A percentile compares a stretch with the other conserved stretches of the same genome.
phyloP scores from a whole-genome alignment of 768 basidiomycete genomes.

The Xerocomellus amylosporus region DNA sequence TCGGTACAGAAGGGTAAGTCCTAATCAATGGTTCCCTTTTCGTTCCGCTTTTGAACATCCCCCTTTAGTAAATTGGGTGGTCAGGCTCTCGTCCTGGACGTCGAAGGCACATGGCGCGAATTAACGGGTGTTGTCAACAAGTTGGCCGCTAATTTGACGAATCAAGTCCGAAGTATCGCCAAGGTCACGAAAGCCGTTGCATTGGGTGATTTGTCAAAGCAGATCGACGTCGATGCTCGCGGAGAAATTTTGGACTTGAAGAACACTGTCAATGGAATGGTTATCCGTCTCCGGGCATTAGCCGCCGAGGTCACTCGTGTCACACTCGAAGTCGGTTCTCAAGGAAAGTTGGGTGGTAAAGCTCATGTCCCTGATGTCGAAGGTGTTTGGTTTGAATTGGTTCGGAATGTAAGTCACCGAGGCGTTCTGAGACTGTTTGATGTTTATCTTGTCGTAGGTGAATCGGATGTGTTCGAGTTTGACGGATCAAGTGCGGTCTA shows the following conservation, averaged over 20 bases:
- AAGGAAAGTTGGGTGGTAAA: slow-evolving; percentile 87
- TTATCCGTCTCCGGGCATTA: slow-evolving; percentile 53
- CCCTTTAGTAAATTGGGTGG: slow-evolving; percentile 68
- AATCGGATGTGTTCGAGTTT: slow-evolving; percentile 79
- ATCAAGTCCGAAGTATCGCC: slow-evolving; percentile 55
- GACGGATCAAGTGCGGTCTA: slow-evolving; percentile 80
- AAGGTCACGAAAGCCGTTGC: slow-evolving; percentile 76
- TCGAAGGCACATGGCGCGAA: slow-evolving; percentile 89
- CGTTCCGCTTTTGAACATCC: slow-evolving; percentile 15
- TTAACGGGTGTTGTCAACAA: slow-evolving; percentile 82
- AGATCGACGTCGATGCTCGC: slow-evolving; percentile 86
- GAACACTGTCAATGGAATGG: slow-evolving; percentile 56
- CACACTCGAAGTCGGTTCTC: slow-evolving; percentile 80
- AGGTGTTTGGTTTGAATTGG: slow-evolving; percentile 87
- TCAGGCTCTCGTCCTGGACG: slow-evolving; percentile 81
- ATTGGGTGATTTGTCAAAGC: slow-evolving; percentile 81
- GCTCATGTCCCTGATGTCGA: slow-evolving; percentile 86
- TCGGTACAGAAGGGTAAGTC: slow-evolving; percentile 71
- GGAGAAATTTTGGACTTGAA: slow-evolving; percentile 89
- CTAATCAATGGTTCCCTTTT: slow-evolving; percentile 11
- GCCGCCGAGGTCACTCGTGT: slow-evolving; percentile 84
- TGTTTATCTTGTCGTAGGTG: slow-evolving; percentile 41
- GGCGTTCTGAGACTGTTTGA: neutral
- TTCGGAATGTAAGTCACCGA: slow-evolving; percentile 54
- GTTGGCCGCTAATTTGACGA: slow-evolving; percentile 72